A percentile compares a stretch with the other conserved stretches of the same genome.
phyloP scores from a whole-genome alignment of 1,284 basidiomycete species.

The Pseudozyma pruni region DNA sequence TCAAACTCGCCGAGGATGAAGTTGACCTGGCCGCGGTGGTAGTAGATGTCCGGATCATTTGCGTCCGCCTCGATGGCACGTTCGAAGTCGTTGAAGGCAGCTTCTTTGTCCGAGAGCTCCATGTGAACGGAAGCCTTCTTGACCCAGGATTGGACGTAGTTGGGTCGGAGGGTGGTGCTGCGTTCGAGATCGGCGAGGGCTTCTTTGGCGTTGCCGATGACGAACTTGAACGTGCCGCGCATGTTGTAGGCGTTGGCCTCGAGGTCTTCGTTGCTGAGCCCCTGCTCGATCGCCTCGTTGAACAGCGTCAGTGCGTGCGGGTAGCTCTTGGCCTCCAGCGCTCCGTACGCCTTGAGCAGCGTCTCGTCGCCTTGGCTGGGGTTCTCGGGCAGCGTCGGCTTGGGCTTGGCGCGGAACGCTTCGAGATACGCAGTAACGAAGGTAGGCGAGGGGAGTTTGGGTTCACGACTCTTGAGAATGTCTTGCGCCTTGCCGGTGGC shows the following conservation, averaged over 20 bases:
- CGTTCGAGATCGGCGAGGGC: conserved; percentile 86
- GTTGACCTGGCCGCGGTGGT: conserved; percentile 97
- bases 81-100: conserved; percentile 91
- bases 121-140: conserved; percentile 98
- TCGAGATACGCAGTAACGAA: conserved; percentile 97
- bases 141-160: conserved; percentile 89
- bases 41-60: conserved; percentile 94
- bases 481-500: conserved; percentile 78
- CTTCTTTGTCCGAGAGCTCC: conserved; percentile 77
- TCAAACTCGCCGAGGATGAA: conserved; percentile 94
- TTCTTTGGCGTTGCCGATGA: conserved; percentile 84
- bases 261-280: conserved; percentile 77
- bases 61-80: conserved; percentile 84
- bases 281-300: conserved; percentile 88
- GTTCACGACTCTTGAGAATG: conserved; percentile 81
- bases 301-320: conserved; percentile 81
- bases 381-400: conserved; percentile 80
- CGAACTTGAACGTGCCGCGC: conserved; percentile 85
- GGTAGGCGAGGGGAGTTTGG: conserved; percentile 85
- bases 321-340: conserved; percentile 88
- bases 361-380: conserved; percentile 85
- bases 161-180: conserved; percentile 79
- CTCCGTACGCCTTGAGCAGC: conserved; percentile 81
- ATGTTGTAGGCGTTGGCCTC: conserved; percentile 91
- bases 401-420: conserved; percentile 86